Evolutionary conservation across 805 yeast genomes (phyloP), one percentile per base, ranked within the genome.

Genomic region (Cyberlindnera mycetangii): DNA sequence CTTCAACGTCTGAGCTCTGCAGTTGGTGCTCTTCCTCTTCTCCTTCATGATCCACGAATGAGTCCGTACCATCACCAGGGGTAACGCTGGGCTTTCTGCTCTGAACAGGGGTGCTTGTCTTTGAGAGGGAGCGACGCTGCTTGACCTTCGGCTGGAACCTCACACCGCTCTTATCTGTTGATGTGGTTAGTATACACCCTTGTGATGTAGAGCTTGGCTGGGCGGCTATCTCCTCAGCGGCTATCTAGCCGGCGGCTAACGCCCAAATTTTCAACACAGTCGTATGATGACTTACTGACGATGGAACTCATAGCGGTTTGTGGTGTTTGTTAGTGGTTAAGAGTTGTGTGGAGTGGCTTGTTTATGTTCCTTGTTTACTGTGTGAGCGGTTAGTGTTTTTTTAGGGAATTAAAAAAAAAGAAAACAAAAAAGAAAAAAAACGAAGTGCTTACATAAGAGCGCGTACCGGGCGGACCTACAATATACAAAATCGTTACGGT

Each of bases 121-220:
- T n/a, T 3, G 58, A 45, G 1, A 58, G 58, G 19, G 68, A 59
- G 41, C 76, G 66, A 53, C 75, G 70, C 46, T 69, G 70, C 39
- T 64, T 71, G 10, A 68, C 54, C 49, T 81, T 82, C 3, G 89
- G 89, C n/a, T 75, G 70, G 62, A 84, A 84, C 44, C 84, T 78
- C 11, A 84, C 74, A 20, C 81, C 76, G 39, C 79, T 71, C 55
- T 78, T 78, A 49, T 77, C 64, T 59, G 31, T 10, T 32, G 21
- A 6, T 7, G 14, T 22, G 5, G 45, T 44, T 42, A 41, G 48
- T 42, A 37, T 24, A 24, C 4, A 5, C 10, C 22, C 12, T 9
- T 25, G n/a, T n/a, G n/a, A n/a, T n/a, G n/a, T n/a, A n/a, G n/a
- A n/a, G n/a, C n/a, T n/a, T n/a, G n/a, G n/a, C n/a, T n/a, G n/a